Percentiles rank a stretch among this genome's conserved stretches.
Conservation (phyloP, 306 rosid species). For the Fragaria iinumae region DNA sequence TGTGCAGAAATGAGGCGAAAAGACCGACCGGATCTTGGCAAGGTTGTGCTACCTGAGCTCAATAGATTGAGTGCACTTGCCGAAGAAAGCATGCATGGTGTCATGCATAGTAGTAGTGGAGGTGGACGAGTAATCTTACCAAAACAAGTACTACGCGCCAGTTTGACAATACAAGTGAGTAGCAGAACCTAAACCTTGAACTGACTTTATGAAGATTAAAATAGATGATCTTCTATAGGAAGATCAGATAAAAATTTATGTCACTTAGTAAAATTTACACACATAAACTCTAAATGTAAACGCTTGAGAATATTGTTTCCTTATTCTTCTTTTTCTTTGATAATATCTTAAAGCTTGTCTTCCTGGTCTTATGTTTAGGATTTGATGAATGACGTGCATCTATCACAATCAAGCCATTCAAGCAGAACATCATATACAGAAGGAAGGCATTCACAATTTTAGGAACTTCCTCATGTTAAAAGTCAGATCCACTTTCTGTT, state of each 20-base stretch:
- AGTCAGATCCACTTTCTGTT: neutral
- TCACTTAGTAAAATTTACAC: neutral
- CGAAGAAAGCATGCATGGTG: slow-evolving; percentile 41
- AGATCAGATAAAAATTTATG: neutral
- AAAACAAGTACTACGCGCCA: neutral
- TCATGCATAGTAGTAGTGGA: slow-evolving; percentile 21
- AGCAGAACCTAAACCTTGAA: neutral
- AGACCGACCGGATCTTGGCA: slow-evolving; percentile 80
- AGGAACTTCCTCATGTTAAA: neutral
- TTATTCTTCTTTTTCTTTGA: neutral
- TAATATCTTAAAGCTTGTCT: too few relatives aligned
- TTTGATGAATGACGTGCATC: slow-evolving; percentile 24
- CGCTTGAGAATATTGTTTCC: neutral
- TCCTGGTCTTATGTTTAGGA: slow-evolving; percentile 32
- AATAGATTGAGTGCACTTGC: slow-evolving; percentile 59
- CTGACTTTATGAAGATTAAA: neutral
- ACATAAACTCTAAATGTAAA: neutral
- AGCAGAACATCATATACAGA: slow-evolving; percentile 33
- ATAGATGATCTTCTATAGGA: neutral
- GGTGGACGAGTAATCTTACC: neutral
- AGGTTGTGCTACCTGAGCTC: slow-evolving; percentile 61
- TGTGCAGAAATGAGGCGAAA: slow-evolving; percentile 75
- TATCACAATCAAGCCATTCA: slow-evolving; percentile 26
- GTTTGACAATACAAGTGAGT: slow-evolving; percentile 41
- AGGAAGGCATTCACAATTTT: neutral